phyloP scores from a whole-genome alignment of 1,139 yeast species.

The Protomyces pachydermus region DNA sequence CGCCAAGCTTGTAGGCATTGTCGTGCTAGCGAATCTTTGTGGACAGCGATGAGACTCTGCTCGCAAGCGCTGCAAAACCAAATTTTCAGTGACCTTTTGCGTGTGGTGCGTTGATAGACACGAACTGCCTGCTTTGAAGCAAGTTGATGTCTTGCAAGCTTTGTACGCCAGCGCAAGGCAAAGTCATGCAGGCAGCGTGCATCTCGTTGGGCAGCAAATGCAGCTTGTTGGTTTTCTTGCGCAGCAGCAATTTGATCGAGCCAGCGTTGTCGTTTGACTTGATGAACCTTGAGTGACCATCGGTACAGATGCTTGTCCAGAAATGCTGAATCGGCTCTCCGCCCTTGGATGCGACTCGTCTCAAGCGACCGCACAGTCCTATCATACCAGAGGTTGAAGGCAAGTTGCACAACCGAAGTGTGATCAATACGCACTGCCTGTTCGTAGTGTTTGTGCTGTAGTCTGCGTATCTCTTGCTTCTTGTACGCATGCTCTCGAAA shows the following conservation, averaged over 20 bases:
- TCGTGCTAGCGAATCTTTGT: neutral
- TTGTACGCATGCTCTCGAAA: neutral
- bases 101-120: neutral
- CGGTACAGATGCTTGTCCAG: neutral
- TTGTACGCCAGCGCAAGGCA: neutral
- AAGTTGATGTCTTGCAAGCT: neutral
- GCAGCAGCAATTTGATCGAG: neutral
- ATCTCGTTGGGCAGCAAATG: neutral
- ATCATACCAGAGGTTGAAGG: neutral
- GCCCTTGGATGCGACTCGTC: neutral
- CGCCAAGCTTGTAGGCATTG: neutral
- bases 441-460: neutral
- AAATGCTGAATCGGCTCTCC: neutral
- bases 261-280: neutral
- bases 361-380: neutral
- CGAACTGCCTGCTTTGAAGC: neutral
- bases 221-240: neutral
- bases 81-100: neutral
- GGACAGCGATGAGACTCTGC: neutral
- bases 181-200: neutral
- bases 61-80: neutral
- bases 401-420: neutral
- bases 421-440: neutral
- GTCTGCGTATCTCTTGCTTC: neutral
- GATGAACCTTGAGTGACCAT: neutral